Percentiles rank a stretch among this genome's conserved stretches.
Evolutionary conservation across 2,329 filamentous ascomycete species (phyloP).

Genomic region (Fusarium tupiense): DNA sequence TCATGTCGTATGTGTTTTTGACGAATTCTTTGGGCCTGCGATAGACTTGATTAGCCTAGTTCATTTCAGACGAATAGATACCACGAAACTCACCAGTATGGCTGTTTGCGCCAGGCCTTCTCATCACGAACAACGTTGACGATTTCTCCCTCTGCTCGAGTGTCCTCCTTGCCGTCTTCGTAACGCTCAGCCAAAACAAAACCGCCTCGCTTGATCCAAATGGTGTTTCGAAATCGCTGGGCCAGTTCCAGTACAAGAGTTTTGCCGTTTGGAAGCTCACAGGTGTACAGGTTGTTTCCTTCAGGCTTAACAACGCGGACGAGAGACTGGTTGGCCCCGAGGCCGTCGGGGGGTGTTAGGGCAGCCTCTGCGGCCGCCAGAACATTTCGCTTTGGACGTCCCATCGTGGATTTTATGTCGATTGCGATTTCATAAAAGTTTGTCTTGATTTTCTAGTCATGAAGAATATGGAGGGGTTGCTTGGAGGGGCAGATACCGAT

Average conservation of each 20-base stretch:
- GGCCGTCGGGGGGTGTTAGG: constrained; percentile 66
- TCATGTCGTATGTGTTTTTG: constrained; percentile 70
- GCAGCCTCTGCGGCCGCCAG: constrained; percentile 81
- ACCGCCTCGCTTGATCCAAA: constrained; percentile 91
- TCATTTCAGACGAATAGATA: neutral
- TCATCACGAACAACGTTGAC: constrained; percentile 93
- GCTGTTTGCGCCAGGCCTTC: constrained; percentile 88
- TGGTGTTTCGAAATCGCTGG: constrained; percentile 85
- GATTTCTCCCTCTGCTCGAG: constrained; percentile 88
- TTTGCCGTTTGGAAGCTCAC: constrained; percentile 74
- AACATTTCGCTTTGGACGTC: constrained; percentile 72
- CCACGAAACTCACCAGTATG: constrained; percentile 74
- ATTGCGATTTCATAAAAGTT: neutral
- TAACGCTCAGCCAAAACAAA: constrained; percentile 84
- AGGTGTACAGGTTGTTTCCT: constrained; percentile 89
- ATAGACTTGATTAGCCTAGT: constrained; percentile 22
- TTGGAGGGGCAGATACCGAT: constrained; percentile 33
- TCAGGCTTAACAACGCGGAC: constrained; percentile 83
- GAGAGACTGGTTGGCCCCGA: constrained; percentile 71
- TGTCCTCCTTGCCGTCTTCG: constrained; percentile 71
- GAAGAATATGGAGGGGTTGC: constrained; percentile 24
- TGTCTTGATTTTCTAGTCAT: constrained; percentile 15
- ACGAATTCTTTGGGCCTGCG: constrained; percentile 81
- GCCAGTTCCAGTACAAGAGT: constrained; percentile 82
- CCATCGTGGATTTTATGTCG: constrained; percentile 42